phyloP scores from a whole-genome alignment of 2,329 filamentous ascomycete species.

The Trichophyton simii region DNA sequence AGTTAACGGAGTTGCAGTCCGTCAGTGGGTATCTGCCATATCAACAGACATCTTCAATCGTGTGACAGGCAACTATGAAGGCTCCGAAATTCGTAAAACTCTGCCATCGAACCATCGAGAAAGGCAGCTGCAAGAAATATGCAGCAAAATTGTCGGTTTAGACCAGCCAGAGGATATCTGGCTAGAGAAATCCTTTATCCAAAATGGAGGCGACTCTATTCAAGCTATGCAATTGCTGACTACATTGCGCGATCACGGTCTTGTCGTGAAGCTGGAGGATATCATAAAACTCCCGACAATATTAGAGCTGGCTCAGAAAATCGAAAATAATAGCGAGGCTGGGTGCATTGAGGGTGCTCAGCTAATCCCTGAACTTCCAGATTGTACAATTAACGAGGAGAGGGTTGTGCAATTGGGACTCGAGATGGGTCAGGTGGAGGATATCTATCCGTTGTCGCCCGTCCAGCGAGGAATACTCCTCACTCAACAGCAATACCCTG shows the following conservation, averaged over 20 bases:
- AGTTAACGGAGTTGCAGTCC: constrained; percentile 8
- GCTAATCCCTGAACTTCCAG: background rate
- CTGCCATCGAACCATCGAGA: background rate
- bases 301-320: background rate
- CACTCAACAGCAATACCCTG: background rate
- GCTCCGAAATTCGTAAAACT: background rate
- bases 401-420: background rate
- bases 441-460: constrained; percentile 22
- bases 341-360: background rate
- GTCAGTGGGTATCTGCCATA: background rate
- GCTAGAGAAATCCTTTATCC: constrained; percentile 8
- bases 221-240: constrained; percentile 16
- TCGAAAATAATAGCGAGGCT: background rate
- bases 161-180: background rate
- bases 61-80: background rate
- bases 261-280: background rate
- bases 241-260: background rate
- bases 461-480: constrained; percentile 28
- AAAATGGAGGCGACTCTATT: constrained; percentile 13
- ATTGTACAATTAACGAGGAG: background rate
- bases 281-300: background rate
- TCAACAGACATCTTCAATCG: background rate
- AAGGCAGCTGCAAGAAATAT: background rate
- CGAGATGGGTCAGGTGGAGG: constrained; percentile 13
- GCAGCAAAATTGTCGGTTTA: background rate